Evolutionary conservation across 805 yeast species (phyloP).

Genomic region (Yarrowia divulgata): DNA sequence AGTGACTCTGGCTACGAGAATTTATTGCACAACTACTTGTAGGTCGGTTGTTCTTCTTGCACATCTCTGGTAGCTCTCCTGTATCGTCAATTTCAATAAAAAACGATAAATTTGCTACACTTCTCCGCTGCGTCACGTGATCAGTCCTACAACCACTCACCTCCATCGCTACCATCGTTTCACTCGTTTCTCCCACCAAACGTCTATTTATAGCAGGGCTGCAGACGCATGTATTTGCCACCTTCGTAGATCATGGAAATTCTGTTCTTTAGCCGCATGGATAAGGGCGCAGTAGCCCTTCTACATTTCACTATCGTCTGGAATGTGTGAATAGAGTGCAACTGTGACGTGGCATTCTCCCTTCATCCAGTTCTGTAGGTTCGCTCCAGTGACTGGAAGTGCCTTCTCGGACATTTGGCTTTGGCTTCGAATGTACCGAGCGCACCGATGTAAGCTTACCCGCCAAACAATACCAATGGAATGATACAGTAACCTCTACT

Average conservation of each 20-base stretch:
- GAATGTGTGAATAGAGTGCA: background rate
- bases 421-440: background rate
- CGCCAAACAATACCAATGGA: no score
- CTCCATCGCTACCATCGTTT: background rate
- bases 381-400: background rate
- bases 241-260: conserved; percentile 15
- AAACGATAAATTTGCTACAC: no score
- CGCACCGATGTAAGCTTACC: no score
- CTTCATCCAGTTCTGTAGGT: background rate
- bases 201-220: conserved; percentile 3
- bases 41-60: no score
- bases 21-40: no score
- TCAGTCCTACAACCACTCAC: background rate
- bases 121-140: background rate
- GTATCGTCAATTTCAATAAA: no score
- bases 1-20: no score
- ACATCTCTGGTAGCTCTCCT: no score
- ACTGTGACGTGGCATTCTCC: background rate
- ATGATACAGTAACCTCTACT: no score
- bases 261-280: conserved; percentile 10
- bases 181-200: background rate
- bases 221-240: conserved; percentile 27
- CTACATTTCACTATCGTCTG: background rate
- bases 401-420: no score
- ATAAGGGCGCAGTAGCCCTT: conserved; percentile 8